Evolutionary conservation across 805 yeast genomes (phyloP).

Genomic region (Nakazawaea holstii): DNA sequence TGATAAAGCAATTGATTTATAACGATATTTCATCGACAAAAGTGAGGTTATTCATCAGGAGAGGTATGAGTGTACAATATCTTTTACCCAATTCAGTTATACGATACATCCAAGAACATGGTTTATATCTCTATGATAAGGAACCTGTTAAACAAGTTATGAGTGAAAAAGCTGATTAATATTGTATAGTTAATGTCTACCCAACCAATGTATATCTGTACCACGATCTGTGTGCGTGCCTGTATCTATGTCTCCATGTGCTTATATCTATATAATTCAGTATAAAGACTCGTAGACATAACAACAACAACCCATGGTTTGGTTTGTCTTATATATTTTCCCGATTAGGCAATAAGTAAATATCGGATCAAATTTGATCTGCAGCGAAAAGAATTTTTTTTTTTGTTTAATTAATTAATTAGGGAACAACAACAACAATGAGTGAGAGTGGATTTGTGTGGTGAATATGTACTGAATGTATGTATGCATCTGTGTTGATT

Average conservation of each 20-base stretch:
- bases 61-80: constrained; percentile 97
- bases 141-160: constrained; percentile 92
- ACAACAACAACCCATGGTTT: too few species aligned
- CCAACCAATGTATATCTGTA: too few species aligned
- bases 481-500: too few species aligned
- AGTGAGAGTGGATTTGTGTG: too few species aligned
- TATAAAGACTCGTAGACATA: too few species aligned
- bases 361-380: not conserved
- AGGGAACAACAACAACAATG: too few species aligned
- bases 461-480: too few species aligned
- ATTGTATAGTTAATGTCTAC: not conserved
- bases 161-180: constrained; percentile 23
- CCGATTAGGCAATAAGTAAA: constrained; percentile 4
- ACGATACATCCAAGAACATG: constrained; percentile 90
- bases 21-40: constrained; percentile 95
- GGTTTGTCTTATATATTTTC: too few species aligned
- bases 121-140: constrained; percentile 74
- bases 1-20: constrained; percentile 92
- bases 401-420: not conserved
- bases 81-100: constrained; percentile 91
- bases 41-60: constrained; percentile 83
- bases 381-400: too few species aligned
- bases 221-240: too few species aligned
- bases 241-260: too few species aligned
- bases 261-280: too few species aligned